Evolutionary conservation across 148 eudicot genomes (phyloP).

Genomic region (Amaranthus palmeri): DNA sequence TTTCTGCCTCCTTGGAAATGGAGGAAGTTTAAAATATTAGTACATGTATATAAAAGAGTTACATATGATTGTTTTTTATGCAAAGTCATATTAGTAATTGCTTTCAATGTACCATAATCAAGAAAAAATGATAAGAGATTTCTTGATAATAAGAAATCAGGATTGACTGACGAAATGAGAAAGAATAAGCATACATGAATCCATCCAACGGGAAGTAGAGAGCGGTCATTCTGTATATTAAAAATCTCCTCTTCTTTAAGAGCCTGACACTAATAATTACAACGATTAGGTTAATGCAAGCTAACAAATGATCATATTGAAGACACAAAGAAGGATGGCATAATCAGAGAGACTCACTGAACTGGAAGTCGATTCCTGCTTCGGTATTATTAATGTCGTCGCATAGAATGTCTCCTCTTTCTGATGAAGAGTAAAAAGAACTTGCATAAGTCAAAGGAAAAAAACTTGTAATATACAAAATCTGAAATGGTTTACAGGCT

Average conservation of each 20-base stretch:
- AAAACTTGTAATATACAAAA: too few species aligned
- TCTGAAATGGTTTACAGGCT: background rate
- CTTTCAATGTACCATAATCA: background rate
- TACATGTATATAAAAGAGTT: background rate
- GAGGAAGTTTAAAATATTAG: too few species aligned
- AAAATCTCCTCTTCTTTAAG: constrained; percentile 67
- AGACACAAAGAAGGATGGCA: constrained; percentile 3
- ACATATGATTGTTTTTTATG: background rate
- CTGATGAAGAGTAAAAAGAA: constrained; percentile 30
- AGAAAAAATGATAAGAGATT: background rate
- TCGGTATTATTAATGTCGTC: constrained; percentile 71
- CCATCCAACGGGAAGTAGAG: constrained; percentile 76
- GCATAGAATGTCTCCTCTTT: constrained; percentile 49
- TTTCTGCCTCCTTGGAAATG: too few species aligned
- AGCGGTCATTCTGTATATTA: constrained; percentile 56
- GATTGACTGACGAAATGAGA: background rate
- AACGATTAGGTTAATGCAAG: constrained; percentile 12
- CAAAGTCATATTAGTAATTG: background rate
- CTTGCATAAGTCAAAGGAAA: constrained; percentile 2
- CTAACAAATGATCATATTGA: background rate
- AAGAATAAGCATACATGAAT: constrained; percentile 59
- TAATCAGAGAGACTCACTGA: constrained; percentile 47
- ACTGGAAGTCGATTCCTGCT: constrained; percentile 65
- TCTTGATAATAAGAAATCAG: background rate
- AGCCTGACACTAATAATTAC: constrained; percentile 61